Evolutionary conservation across 2,329 filamentous ascomycete species (phyloP).

Genomic region (Epichloe uncinata): DNA sequence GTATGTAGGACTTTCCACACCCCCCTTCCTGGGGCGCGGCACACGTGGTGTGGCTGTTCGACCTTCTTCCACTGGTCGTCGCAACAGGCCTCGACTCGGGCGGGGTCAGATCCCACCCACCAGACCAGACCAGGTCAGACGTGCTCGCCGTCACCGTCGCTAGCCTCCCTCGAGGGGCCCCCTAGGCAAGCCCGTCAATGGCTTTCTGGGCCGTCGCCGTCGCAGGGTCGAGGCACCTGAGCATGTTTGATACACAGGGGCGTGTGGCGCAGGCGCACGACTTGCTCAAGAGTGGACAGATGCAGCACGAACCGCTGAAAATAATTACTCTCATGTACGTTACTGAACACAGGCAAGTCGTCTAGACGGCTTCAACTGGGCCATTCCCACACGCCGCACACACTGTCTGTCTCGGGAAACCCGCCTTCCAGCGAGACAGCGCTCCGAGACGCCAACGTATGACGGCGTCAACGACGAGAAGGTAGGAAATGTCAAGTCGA

Average conservation of each 20-base stretch:
- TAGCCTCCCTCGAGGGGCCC: not conserved
- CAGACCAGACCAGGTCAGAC: too few relatives aligned
- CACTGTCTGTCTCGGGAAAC: not conserved
- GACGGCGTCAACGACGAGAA: not conserved
- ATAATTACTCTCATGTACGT: too few relatives aligned
- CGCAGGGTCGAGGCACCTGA: not conserved
- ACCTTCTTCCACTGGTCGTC: too few relatives aligned
- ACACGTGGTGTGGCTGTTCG: too few relatives aligned
- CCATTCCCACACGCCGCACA: too few relatives aligned
- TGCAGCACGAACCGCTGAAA: not conserved
- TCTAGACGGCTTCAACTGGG: too few relatives aligned
- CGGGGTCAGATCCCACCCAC: not conserved
- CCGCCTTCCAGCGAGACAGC: not conserved
- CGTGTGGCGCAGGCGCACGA: not conserved
- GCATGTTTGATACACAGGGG: not conserved
- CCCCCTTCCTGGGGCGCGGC: too few relatives aligned
- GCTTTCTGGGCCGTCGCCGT: not conserved
- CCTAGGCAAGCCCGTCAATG: not conserved
- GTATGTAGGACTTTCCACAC: too few relatives aligned
- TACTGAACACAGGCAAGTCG: too few relatives aligned
- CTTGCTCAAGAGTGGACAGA: not conserved
- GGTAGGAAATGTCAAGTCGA: too few relatives aligned
- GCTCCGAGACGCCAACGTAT: not conserved
- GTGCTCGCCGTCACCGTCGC: constrained; percentile 1
- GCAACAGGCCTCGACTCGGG: too few relatives aligned